Evolutionary conservation across 177 flowering plant species (phyloP).

Genomic region (Vitis hybrid): DNA sequence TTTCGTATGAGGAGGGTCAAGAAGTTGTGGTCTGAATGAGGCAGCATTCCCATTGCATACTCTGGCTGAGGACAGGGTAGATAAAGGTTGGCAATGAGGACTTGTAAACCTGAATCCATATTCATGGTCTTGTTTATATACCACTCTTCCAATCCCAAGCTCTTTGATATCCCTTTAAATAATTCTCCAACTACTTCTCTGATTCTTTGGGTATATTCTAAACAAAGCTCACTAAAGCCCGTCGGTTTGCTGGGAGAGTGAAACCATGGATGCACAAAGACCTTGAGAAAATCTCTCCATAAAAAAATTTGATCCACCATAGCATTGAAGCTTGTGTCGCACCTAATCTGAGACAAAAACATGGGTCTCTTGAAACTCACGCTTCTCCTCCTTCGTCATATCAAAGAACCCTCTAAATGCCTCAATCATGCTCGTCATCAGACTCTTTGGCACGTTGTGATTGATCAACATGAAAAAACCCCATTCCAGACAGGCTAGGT

Average conservation of each 20-base stretch:
- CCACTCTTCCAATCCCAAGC: conserved; percentile 43
- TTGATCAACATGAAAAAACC: conserved; percentile 76
- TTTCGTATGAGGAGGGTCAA: conserved; percentile 58
- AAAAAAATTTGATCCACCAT: conserved; percentile 39
- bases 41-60: conserved; percentile 58
- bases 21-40: conserved; percentile 64
- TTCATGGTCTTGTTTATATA: conserved; percentile 41
- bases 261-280: conserved; percentile 5
- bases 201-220: conserved; percentile 31
- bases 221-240: conserved; percentile 28
- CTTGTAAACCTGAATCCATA: conserved; percentile 33
- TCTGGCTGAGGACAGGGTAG: conserved; percentile 74
- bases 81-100: conserved; percentile 42
- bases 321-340: conserved; percentile 62
- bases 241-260: no score
- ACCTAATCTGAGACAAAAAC: conserved; percentile 50
- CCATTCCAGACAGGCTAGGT: conserved; percentile 53
- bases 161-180: conserved; percentile 46
- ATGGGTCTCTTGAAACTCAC: conserved; percentile 35
- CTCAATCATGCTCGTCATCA: conserved; percentile 34
- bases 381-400: conserved; percentile 52
- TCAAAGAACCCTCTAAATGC: conserved; percentile 36
- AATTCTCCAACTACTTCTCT: conserved; percentile 32
- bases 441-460: conserved; percentile 51
- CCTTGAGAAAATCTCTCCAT: conserved; percentile 75